phyloP scores from a whole-genome alignment of 169 alveolate genomes.

The Eimeria tenella region DNA sequence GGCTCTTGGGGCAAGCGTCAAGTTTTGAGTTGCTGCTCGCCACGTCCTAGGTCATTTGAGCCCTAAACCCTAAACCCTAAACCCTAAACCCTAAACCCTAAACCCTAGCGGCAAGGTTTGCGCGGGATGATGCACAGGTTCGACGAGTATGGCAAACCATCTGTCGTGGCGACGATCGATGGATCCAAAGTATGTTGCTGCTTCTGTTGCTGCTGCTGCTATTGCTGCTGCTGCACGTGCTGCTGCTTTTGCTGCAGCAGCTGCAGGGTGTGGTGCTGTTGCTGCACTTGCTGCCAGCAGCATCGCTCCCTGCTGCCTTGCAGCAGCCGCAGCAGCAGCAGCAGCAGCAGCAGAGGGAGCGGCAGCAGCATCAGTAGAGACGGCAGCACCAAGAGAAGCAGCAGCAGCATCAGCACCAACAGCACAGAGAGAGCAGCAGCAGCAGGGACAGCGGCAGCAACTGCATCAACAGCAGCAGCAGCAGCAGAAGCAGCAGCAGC shows the following conservation, averaged over 20 bases:
- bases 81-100: background rate
- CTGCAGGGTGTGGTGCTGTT: constrained; percentile 1
- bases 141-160: background rate
- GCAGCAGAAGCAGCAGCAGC: no score
- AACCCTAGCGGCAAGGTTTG: background rate
- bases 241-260: background rate
- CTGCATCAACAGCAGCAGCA: no score
- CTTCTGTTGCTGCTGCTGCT: background rate
- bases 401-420: no score
- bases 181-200: constrained; percentile 26
- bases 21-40: no score
- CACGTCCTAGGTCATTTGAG: background rate
- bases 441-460: no score
- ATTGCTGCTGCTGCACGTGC: background rate
- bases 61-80: background rate
- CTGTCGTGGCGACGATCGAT: constrained; percentile 4
- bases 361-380: no score
- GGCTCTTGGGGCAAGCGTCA: no score
- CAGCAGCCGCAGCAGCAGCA: background rate
- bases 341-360: no score
- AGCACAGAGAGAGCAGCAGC: no score
- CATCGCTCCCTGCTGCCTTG: background rate
- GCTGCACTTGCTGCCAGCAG: background rate
- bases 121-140: background rate
- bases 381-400: no score